Conservation (phyloP, 768 basidiomycete species). For the Suillus bovinus region DNA sequence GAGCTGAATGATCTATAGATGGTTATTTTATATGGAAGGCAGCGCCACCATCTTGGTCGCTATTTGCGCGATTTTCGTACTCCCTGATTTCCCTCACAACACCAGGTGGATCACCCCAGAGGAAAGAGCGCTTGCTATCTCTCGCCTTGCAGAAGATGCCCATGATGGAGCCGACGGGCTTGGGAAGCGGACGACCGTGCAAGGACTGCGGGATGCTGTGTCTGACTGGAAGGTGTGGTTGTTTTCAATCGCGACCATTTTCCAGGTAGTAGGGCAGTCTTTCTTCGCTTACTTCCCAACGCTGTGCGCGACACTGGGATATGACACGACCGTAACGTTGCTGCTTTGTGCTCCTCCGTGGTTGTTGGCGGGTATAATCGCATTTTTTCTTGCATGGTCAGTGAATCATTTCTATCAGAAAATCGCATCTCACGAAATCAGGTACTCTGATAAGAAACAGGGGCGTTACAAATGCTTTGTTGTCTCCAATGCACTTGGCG, state of each 20-base stretch:
- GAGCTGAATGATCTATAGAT: conserved; percentile 6
- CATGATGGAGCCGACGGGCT: conserved; percentile 51
- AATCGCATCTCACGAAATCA: not conserved
- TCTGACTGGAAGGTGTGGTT: conserved; percentile 83
- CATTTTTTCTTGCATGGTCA: not conserved
- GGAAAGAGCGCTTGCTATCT: conserved; percentile 32
- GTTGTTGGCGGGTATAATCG: not conserved
- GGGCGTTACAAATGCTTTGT: not conserved
- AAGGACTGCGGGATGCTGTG: conserved; percentile 57
- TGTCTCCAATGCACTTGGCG: not conserved
- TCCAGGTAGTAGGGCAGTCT: not conserved
- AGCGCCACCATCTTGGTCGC: conserved; percentile 35
- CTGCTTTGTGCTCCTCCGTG: not conserved
- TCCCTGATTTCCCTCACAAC: conserved; percentile 39
- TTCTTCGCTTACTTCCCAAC: not conserved
- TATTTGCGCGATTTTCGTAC: conserved; percentile 33
- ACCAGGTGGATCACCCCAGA: conserved; percentile 32
- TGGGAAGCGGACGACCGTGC: conserved; percentile 23
- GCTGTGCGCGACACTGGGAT: not conserved
- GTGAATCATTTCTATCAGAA: not conserved
- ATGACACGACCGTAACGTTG: not conserved
- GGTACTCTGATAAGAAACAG: not conserved
- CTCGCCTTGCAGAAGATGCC: conserved; percentile 34
- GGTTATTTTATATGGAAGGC: conserved; percentile 33
- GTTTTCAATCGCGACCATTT: conserved; percentile 55